Evolutionary conservation across 2,329 filamentous ascomycete species (phyloP).

Genomic region (Sclerotinia subarctica): DNA sequence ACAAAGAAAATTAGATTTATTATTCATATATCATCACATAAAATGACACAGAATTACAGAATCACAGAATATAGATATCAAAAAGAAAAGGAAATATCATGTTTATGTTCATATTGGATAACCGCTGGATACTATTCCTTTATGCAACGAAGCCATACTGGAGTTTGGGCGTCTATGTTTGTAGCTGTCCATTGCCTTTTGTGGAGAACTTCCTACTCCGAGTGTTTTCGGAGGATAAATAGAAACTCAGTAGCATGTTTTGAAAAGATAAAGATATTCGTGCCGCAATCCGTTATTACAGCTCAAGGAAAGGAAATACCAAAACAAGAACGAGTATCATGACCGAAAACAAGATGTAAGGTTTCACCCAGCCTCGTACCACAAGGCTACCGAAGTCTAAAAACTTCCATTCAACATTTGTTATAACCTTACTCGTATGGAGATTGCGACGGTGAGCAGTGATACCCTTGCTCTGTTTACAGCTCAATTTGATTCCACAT

Average conservation of each 20-base stretch:
- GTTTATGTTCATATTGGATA: not conserved
- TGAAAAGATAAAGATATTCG: not conserved
- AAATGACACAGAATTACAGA: not conserved
- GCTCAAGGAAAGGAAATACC: not conserved
- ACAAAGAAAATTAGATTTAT: not conserved
- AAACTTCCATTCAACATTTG: not conserved
- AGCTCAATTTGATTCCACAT: not conserved
- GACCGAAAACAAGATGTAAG: too few species aligned
- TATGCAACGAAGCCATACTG: not conserved
- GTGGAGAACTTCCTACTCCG: not conserved
- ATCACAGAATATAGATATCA: not conserved
- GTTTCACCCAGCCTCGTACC: not conserved
- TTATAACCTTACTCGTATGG: not conserved
- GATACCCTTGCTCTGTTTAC: not conserved
- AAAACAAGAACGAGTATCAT: not conserved
- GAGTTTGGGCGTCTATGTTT: not conserved
- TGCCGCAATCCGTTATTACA: not conserved
- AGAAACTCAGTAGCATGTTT: not conserved
- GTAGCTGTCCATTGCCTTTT: not conserved
- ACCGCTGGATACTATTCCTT: not conserved
- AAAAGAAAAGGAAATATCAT: not conserved
- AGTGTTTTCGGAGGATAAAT: not conserved
- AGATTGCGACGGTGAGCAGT: not conserved
- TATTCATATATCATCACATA: not conserved
- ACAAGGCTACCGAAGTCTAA: not conserved